Evolutionary conservation across 306 rosid species (phyloP), one percentile per base, ranked within the genome.

Genomic region (Malus sieversii): DNA sequence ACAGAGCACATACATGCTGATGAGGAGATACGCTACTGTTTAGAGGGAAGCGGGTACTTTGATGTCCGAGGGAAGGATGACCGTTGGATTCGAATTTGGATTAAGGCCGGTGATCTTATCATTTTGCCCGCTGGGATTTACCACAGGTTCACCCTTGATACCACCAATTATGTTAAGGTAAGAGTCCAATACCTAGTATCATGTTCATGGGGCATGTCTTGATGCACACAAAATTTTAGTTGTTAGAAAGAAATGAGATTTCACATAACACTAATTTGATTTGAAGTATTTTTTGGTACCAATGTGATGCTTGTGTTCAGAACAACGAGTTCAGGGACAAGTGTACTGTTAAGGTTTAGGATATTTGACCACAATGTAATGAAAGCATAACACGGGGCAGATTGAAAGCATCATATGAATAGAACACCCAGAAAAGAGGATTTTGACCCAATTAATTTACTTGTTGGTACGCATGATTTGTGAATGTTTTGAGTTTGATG

Each of bases 111-210:
- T 35, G 97, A 92, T 77, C 98, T 94, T 46, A 92, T 94, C 85
- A 90, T 92, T 44, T 87, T 92, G 75, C 98, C 98, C n/a, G 96
- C 97, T 2, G 97, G 98, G 78, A 94, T 94, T 77, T 94, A 94
- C 83, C 97, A 94, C 44, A 83, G 97, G 32, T 92, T 94, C 86
- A 92, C 98, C 78, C 89, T 92, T 14, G 95, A 94, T 82, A 84
- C 93, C 61, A 84, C 38, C 74, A 88, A 94, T 75, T 90, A 87
- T 77, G 84, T 90, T 8, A 92, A 90, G 97, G 98, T 91, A 85
- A 78, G 72, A 23, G 18, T 60, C 35, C 29, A 22, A 3, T 16
- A 11, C 32, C 27, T 11, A 27, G 10, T 22, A 22, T 20, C 63
- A 40, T 40, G 45, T 40, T 40, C 45, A 9, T 19, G 3, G 59